These are phyloP conservation scores for Saccharum hybrid DNA, from an alignment of 202 grass and related monocot genomes.

Conservation along the genomic window DNA sequence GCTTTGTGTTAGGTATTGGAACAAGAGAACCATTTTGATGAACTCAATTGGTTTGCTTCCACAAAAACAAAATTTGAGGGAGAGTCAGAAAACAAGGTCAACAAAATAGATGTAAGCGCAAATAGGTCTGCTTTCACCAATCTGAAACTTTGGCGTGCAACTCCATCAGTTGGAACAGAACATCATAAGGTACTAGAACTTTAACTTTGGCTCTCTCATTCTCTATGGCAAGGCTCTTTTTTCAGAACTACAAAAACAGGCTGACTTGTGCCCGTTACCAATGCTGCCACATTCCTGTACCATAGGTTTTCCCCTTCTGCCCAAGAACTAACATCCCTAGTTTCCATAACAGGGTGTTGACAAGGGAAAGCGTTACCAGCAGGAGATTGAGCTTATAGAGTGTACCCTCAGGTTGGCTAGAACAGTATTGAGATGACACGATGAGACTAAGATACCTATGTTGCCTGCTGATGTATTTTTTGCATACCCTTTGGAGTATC, in stretches of 20 bases:
- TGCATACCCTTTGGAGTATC: background rate
- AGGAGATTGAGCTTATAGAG: constrained; percentile 64
- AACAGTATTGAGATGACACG: constrained; percentile 48
- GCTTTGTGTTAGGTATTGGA: constrained; percentile 49
- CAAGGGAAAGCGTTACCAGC: constrained; percentile 42
- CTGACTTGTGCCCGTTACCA: background rate
- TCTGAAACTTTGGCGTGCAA: constrained; percentile 52
- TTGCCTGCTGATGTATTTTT: background rate
- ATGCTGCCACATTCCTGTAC: too few relatives aligned
- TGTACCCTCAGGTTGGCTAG: constrained; percentile 55
- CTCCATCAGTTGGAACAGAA: constrained; percentile 44
- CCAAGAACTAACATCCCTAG: background rate
- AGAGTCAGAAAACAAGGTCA: constrained; percentile 15
- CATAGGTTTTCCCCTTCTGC: background rate
- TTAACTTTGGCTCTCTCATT: background rate
- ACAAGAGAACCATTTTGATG: constrained; percentile 65
- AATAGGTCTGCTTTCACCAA: constrained; percentile 38
- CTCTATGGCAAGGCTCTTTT: background rate
- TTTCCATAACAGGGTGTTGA: constrained; percentile 47
- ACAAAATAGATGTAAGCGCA: constrained; percentile 37
- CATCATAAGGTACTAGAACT: constrained; percentile 33
- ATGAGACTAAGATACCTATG: background rate
- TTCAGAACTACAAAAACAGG: background rate
- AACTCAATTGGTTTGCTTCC: constrained; percentile 66
- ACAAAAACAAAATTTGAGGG: constrained; percentile 54